Percentiles rank a stretch among this genome's conserved stretches.
phyloP scores from a whole-genome alignment of 1,139 yeast species.

The Magnusiomyces clavatus region DNA sequence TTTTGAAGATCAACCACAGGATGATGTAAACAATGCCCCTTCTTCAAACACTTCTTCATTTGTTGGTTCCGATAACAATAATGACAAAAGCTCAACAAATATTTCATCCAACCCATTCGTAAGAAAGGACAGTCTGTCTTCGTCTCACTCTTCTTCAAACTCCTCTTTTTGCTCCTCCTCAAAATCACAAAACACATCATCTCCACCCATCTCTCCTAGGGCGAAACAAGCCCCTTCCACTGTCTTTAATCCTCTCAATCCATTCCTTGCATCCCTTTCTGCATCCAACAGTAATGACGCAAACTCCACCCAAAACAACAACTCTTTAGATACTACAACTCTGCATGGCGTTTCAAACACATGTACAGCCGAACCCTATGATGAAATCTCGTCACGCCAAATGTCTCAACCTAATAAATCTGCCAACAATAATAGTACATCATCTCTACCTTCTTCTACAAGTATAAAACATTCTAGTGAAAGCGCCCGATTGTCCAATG shows the following conservation, averaged over 20 bases:
- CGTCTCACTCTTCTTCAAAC: too few species aligned
- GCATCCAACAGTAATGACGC: neutral
- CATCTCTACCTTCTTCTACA: too few species aligned
- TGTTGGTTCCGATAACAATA: neutral
- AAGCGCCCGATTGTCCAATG: too few species aligned
- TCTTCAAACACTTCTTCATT: neutral
- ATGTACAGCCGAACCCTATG: neutral
- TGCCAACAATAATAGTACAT: too few species aligned
- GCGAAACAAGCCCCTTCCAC: constrained; percentile 1
- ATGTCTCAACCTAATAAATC: too few species aligned
- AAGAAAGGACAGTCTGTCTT: too few species aligned
- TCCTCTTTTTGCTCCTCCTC: too few species aligned
- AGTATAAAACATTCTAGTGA: too few species aligned
- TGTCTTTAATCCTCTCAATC: constrained; percentile 2
- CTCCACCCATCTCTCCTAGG: neutral
- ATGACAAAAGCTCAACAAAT: neutral
- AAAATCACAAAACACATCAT: neutral
- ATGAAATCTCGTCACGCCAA: neutral
- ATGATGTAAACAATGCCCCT: neutral
- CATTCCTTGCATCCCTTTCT: neutral
- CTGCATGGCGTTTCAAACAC: neutral
- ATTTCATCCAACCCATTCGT: neutral
- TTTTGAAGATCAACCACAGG: neutral
- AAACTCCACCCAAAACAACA: neutral
- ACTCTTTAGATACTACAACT: neutral